phyloP scores from a whole-genome alignment of 2,329 filamentous ascomycete genomes.

The Colletotrichum costaricense region DNA sequence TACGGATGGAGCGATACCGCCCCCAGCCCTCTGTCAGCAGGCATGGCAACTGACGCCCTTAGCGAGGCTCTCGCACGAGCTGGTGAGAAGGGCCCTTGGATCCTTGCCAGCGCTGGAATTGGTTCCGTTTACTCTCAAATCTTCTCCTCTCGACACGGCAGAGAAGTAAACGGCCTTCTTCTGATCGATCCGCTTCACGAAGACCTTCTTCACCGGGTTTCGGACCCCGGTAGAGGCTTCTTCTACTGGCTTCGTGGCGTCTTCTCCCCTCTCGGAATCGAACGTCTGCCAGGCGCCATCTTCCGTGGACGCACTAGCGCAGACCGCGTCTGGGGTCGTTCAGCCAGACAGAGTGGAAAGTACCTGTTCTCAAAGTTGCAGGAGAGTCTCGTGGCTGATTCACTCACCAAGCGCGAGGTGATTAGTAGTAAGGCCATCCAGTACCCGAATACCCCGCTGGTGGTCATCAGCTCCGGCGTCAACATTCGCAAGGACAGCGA shows the following conservation, averaged over 20 bases:
- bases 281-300: conserved; percentile 82
- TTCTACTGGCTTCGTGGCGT: conserved; percentile 87
- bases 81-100: conserved; percentile 88
- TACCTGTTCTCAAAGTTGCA: conserved; percentile 92
- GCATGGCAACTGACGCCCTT: conserved; percentile 90
- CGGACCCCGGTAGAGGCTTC: conserved; percentile 78
- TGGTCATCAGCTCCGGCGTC: conserved; percentile 84
- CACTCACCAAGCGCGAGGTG: conserved; percentile 86
- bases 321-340: conserved; percentile 86
- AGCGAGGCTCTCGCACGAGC: conserved; percentile 85
- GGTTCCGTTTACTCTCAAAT: conserved; percentile 92
- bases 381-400: conserved; percentile 88
- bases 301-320: conserved; percentile 83
- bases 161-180: conserved; percentile 80
- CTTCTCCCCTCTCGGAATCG: conserved; percentile 86
- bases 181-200: conserved; percentile 92
- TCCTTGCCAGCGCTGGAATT: conserved; percentile 86
- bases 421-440: conserved; percentile 83
- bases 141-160: conserved; percentile 85
- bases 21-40: conserved; percentile 91
- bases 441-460: conserved; percentile 77
- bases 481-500: conserved; percentile 72
- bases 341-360: conserved; percentile 83
- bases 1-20: conserved; percentile 90
- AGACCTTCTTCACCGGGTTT: conserved; percentile 78